Evolutionary conservation across 202 grass and related monocot genomes (phyloP).

Genomic region (Hordeum pubiflorum): DNA sequence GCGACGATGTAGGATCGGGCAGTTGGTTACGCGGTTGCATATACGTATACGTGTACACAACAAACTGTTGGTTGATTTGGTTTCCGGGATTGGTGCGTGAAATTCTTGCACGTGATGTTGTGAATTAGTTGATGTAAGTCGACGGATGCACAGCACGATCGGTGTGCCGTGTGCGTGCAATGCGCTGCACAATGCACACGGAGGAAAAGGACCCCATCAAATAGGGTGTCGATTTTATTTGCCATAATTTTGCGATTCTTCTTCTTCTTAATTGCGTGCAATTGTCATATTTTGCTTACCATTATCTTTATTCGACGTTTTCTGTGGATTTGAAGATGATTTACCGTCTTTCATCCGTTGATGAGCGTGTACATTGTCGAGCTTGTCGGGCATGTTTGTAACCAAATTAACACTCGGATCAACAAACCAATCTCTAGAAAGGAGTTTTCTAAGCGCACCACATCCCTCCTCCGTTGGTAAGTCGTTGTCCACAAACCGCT

Average conservation of each 20-base stretch:
- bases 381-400: too few relatives aligned
- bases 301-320: neutral
- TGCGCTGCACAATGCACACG: neutral
- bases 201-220: neutral
- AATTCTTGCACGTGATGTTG: neutral
- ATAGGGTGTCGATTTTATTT: neutral
- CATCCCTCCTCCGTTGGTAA: too few relatives aligned
- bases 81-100: neutral
- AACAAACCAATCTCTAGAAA: too few relatives aligned
- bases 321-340: neutral
- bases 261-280: neutral
- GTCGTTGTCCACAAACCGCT: too few relatives aligned
- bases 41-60: neutral
- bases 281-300: neutral
- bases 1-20: neutral
- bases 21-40: neutral
- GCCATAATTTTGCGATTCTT: neutral
- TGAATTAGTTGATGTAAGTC: neutral
- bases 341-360: too few relatives aligned
- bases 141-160: neutral
- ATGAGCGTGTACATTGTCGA: too few relatives aligned
- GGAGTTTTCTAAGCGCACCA: too few relatives aligned
- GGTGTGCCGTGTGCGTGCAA: neutral
- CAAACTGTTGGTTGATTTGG: neutral
- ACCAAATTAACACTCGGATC: too few relatives aligned